phyloP scores from a whole-genome alignment of 2,329 filamentous ascomycete genomes.

The Sporothrix brasiliensis region DNA sequence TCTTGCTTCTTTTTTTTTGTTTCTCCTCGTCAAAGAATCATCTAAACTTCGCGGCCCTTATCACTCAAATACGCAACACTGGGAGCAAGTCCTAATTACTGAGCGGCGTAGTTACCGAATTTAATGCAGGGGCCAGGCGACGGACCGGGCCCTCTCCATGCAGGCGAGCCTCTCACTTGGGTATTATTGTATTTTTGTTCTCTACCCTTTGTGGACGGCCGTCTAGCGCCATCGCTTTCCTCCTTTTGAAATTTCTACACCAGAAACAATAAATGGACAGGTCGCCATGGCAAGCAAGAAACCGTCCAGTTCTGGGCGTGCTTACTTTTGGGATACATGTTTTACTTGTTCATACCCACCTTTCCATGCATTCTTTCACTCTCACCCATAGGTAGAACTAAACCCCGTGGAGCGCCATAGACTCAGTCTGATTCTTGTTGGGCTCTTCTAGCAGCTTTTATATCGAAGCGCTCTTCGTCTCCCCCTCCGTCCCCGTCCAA shows the following conservation, averaged over 20 bases:
- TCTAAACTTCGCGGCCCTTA: not conserved
- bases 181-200: no score
- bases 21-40: not conserved
- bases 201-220: no score
- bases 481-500: not conserved
- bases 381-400: not conserved
- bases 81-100: no score
- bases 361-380: not conserved
- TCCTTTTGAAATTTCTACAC: not conserved
- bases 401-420: not conserved
- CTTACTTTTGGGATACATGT: not conserved
- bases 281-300: constrained; percentile 1
- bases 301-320: not conserved
- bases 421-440: not conserved
- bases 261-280: not conserved
- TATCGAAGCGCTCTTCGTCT: not conserved
- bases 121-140: not conserved
- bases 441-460: not conserved
- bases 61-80: not conserved
- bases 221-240: constrained; percentile 19
- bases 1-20: not conserved
- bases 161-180: no score
- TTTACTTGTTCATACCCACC: not conserved
- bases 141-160: not conserved
- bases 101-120: no score